Evolutionary conservation across 2,329 filamentous ascomycete genomes (phyloP).

Genomic region (Ophiostoma sp.): DNA sequence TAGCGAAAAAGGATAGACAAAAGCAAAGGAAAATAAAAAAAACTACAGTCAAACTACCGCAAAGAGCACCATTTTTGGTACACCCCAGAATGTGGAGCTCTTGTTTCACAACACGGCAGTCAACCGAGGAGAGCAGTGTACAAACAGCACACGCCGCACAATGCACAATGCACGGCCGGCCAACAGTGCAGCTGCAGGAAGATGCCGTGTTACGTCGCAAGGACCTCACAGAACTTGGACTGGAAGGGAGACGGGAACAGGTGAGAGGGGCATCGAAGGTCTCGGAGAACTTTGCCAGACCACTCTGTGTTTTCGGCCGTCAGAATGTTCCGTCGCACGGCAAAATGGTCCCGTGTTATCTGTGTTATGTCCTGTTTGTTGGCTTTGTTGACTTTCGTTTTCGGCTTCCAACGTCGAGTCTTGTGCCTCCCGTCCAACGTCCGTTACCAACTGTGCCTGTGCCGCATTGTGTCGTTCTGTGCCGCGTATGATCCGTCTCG

Average conservation of each 20-base stretch:
- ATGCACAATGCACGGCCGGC: not conserved
- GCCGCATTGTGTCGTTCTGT: not conserved
- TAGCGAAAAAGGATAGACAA: not conserved
- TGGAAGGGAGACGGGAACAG: too few species aligned
- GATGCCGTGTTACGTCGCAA: not conserved
- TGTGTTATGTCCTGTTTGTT: not conserved
- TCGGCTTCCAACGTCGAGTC: slow-evolving; percentile 1
- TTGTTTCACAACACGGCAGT: not conserved
- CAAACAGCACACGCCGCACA: not conserved
- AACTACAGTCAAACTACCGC: not conserved
- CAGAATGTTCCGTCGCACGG: not conserved
- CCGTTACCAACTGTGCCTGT: not conserved
- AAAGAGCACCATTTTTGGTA: not conserved
- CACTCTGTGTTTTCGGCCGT: not conserved
- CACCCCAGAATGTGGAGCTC: not conserved
- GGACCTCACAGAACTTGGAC: not conserved
- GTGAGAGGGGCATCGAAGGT: not conserved
- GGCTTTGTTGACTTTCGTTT: not conserved
- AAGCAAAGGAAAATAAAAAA: not conserved
- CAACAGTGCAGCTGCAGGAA: too few species aligned
- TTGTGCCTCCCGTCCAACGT: not conserved
- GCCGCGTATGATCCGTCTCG: not conserved
- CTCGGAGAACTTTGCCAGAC: not conserved
- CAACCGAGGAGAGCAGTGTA: not conserved
- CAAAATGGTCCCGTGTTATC: not conserved